Conservation (phyloP, 2,329 filamentous ascomycete species). For the Hymenoscyphus repandus region DNA sequence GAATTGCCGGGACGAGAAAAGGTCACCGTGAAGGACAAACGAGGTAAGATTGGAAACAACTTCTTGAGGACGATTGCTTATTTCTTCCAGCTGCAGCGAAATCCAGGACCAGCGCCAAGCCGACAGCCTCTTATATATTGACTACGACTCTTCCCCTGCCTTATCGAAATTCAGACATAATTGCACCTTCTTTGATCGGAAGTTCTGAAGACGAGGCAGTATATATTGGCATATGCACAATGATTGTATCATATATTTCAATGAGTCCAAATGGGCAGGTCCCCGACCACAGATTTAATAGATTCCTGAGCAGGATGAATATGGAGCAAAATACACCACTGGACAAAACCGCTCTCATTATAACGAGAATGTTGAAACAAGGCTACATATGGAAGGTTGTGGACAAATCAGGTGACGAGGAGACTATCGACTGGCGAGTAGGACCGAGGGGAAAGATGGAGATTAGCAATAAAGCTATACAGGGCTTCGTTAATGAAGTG, state of each 20-base stretch:
- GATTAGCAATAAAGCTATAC: slow-evolving; percentile 71
- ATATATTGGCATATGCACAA: slow-evolving; percentile 76
- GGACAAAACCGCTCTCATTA: slow-evolving; percentile 65
- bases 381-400: slow-evolving; percentile 76
- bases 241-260: slow-evolving; percentile 71
- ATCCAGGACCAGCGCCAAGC: slow-evolving; percentile 37
- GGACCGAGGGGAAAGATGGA: slow-evolving; percentile 84
- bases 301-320: slow-evolving; percentile 70
- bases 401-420: slow-evolving; percentile 67
- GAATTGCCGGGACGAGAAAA: slow-evolving; percentile 81
- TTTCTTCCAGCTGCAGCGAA: slow-evolving; percentile 22
- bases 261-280: slow-evolving; percentile 65
- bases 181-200: slow-evolving; percentile 62
- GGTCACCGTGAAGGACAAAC: slow-evolving; percentile 71
- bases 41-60: slow-evolving; percentile 47
- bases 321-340: slow-evolving; percentile 66
- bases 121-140: slow-evolving; percentile 69
- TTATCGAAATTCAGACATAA: slow-evolving; percentile 62
- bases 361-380: slow-evolving; percentile 72
- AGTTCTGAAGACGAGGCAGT: slow-evolving; percentile 65
- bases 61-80: background rate
- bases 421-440: slow-evolving; percentile 74
- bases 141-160: slow-evolving; percentile 63
- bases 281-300: slow-evolving; percentile 71
- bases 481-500: slow-evolving; percentile 59